phyloP scores from a whole-genome alignment of 257 asterid genomes.

The Avicennia marina region DNA sequence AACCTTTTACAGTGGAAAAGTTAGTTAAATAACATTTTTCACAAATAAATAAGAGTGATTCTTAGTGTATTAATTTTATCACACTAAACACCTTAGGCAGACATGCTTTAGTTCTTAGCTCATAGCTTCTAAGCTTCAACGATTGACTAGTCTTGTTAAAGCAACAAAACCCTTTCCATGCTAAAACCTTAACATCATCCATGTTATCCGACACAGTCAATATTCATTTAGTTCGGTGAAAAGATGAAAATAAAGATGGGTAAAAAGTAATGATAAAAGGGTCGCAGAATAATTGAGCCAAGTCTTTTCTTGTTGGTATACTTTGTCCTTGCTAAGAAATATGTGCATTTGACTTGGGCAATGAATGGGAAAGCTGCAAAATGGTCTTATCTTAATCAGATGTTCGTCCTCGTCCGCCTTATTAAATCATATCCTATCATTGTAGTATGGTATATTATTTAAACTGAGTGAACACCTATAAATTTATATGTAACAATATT shows the following conservation, averaged over 20 bases:
- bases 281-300: constrained; percentile 7
- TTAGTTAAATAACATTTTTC: too few species aligned
- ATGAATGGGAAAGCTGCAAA: constrained; percentile 25
- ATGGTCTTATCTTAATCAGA: neutral
- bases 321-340: constrained; percentile 15
- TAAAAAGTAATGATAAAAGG: constrained; percentile 12
- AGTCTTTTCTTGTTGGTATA: constrained; percentile 11
- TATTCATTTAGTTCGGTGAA: constrained; percentile 1
- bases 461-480: too few species aligned
- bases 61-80: too few species aligned
- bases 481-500: too few species aligned
- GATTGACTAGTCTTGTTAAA: constrained; percentile 1
- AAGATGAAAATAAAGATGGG: constrained; percentile 8
- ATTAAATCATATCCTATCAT: too few species aligned
- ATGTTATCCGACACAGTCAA: constrained; percentile 4
- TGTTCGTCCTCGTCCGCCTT: too few species aligned
- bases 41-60: too few species aligned
- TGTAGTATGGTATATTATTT: too few species aligned
- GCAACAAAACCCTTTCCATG: constrained; percentile 1
- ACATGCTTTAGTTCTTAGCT: too few species aligned
- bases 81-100: too few species aligned
- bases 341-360: constrained; percentile 20
- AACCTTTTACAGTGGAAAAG: too few species aligned
- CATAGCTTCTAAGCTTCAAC: neutral
- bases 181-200: neutral